A percentile compares a stretch with the other conserved stretches of the same genome.
Evolutionary conservation across 345 rosid genomes (phyloP).

Genomic region (Pelargonium nanum): DNA sequence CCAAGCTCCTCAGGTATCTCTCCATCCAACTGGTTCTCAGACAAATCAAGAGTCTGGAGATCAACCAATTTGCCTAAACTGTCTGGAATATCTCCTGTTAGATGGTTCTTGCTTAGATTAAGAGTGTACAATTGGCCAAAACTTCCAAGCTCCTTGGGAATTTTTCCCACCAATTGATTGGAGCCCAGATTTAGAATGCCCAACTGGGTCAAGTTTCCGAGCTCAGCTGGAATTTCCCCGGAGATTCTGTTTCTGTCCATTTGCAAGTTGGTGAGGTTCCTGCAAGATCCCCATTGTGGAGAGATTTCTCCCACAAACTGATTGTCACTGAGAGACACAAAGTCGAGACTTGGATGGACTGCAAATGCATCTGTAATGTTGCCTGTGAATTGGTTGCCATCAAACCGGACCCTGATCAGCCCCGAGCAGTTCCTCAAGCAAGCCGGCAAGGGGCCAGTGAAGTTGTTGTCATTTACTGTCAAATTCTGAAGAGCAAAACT

Average conservation of each 20-base stretch:
- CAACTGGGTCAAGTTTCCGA: conserved; percentile 34
- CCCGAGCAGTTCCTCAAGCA: conserved; percentile 44
- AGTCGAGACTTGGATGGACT: conserved; percentile 30
- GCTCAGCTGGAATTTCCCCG: conserved; percentile 44
- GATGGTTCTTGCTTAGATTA: conserved; percentile 40
- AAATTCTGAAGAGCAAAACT: conserved; percentile 23
- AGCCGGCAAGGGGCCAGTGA: conserved; percentile 43
- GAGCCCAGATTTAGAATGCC: conserved; percentile 26
- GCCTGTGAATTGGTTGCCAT: conserved; percentile 40
- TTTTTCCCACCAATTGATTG: conserved; percentile 37
- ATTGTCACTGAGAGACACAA: conserved; percentile 33
- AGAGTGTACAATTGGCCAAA: conserved; percentile 27
- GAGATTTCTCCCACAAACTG: conserved; percentile 45
- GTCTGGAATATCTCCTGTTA: conserved; percentile 33
- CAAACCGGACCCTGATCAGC: conserved; percentile 32
- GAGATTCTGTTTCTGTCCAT: conserved; percentile 44
- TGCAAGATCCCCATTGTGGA: conserved; percentile 49
- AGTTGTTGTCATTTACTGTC: conserved; percentile 33
- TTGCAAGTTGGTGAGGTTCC: conserved; percentile 37
- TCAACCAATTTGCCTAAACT: conserved; percentile 21
- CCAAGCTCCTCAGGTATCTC: conserved; percentile 30
- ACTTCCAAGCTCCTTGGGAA: conserved; percentile 43
- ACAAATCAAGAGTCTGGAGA: conserved; percentile 37
- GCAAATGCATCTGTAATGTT: conserved; percentile 49
- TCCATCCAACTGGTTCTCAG: conserved; percentile 33